A percentile compares a stretch with the other conserved stretches of the same genome.
Evolutionary conservation across 306 rosid genomes (phyloP).

Genomic region (Pyrus pyrifolia): DNA sequence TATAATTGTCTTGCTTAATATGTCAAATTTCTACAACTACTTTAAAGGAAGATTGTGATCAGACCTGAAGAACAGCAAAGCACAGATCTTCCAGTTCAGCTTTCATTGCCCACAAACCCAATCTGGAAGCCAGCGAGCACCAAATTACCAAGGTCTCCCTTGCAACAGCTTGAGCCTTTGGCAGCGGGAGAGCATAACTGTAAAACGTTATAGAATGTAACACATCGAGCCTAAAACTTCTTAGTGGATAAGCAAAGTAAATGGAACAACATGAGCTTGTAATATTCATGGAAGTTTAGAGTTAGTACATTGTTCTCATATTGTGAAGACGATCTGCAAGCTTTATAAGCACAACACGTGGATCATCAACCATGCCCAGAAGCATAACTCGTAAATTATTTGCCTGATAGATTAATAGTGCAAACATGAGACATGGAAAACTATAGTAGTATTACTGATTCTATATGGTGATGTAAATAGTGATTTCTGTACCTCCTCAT

Average conservation of each 20-base stretch:
- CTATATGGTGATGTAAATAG: background rate
- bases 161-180: slow-evolving; percentile 92
- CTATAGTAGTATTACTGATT: background rate
- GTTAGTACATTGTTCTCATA: slow-evolving; percentile 89
- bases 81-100: slow-evolving; percentile 93
- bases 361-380: slow-evolving; percentile 99
- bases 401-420: slow-evolving; percentile 55
- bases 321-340: slow-evolving; percentile 99
- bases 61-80: slow-evolving; percentile 92
- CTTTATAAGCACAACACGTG: slow-evolving; percentile 96
- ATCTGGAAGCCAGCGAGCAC: slow-evolving; percentile 95
- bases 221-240: slow-evolving; percentile 8
- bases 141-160: slow-evolving; percentile 88
- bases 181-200: slow-evolving; percentile 77
- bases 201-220: slow-evolving; percentile 22
- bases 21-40: background rate
- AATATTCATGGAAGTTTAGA: slow-evolving; percentile 19
- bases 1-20: background rate
- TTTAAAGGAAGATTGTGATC: slow-evolving; percentile 5
- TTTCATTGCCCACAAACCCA: slow-evolving; percentile 96
- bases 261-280: background rate
- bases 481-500: slow-evolving; percentile 71
- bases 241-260: background rate
- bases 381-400: slow-evolving; percentile 89
- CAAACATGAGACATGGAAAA: slow-evolving; percentile 36